Evolutionary conservation across 163 green algal species (phyloP).

Genomic region (Trebouxiophyceae sp.): DNA sequence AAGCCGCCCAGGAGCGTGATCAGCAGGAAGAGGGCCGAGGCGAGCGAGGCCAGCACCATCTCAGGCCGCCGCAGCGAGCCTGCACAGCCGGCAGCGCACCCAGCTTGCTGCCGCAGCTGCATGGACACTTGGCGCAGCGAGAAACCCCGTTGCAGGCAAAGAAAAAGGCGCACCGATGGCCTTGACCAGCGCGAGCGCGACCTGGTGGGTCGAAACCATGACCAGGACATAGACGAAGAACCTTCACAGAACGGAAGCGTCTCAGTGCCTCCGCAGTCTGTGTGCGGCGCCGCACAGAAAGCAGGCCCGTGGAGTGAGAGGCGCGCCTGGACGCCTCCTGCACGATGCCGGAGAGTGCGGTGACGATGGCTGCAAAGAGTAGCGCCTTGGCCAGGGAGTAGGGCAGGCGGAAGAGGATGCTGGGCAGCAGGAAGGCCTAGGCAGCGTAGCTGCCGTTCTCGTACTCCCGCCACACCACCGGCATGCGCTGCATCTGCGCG

Average conservation of each 20-base stretch:
- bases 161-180: too few relatives aligned
- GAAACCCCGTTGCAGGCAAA: too few relatives aligned
- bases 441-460: conserved; percentile 13
- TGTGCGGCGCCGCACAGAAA: too few relatives aligned
- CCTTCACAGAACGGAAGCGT: background rate
- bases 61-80: too few relatives aligned
- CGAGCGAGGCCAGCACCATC: too few relatives aligned
- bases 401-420: conserved; percentile 35
- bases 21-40: background rate
- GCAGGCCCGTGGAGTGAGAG: too few relatives aligned
- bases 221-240: background rate
- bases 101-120: too few relatives aligned
- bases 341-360: background rate
- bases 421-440: conserved; percentile 43
- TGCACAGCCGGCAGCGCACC: too few relatives aligned
- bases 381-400: conserved; percentile 27
- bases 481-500: background rate
- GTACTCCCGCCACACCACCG: background rate
- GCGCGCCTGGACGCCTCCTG: background rate
- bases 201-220: background rate
- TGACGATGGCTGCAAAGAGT: conserved; percentile 32
- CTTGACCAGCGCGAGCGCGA: background rate
- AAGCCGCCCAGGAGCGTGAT: background rate
- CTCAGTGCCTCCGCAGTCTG: too few relatives aligned
- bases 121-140: too few relatives aligned